Evolutionary conservation across 768 basidiomycete genomes (phyloP).

Genomic region (Podaxis sp.): DNA sequence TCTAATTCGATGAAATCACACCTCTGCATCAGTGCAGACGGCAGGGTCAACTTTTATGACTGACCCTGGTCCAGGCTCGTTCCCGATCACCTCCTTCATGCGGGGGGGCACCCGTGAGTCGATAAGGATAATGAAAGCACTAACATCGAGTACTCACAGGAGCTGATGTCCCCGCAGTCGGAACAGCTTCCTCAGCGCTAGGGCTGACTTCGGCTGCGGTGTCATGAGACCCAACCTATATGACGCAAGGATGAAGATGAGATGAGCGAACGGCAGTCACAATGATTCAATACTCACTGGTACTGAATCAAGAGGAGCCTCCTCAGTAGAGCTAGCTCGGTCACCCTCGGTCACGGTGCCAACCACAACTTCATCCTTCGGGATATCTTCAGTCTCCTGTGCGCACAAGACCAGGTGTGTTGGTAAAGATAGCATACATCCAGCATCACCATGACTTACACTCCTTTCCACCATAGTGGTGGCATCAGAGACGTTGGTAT

Average conservation of each 20-base stretch:
- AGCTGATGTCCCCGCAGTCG: not conserved
- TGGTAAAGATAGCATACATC: not conserved
- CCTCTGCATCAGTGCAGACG: not conserved
- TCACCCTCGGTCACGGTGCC: not conserved
- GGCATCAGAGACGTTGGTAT: not conserved
- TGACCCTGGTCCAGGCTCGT: constrained; percentile 6
- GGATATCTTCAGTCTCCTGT: constrained; percentile 2
- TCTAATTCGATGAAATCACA: not conserved
- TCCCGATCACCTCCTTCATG: not conserved
- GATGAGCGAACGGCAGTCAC: constrained; percentile 1
- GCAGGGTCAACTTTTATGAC: not conserved
- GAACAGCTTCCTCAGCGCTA: constrained; percentile 4
- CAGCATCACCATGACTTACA: not conserved
- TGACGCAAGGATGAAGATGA: constrained; percentile 7
- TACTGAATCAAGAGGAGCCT: not conserved
- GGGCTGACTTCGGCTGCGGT: not conserved
- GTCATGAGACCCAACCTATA: not conserved
- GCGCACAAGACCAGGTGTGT: not conserved
- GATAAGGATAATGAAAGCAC: not conserved
- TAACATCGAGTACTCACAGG: not conserved
- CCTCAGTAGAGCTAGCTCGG: not conserved
- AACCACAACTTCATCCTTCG: constrained; percentile 3
- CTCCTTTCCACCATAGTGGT: not conserved
- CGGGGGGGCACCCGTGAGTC: not conserved
- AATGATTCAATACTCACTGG: constrained; percentile 1